Conservation (phyloP, 1,284 basidiomycete species). For the Ceratobasidium sp. region DNA sequence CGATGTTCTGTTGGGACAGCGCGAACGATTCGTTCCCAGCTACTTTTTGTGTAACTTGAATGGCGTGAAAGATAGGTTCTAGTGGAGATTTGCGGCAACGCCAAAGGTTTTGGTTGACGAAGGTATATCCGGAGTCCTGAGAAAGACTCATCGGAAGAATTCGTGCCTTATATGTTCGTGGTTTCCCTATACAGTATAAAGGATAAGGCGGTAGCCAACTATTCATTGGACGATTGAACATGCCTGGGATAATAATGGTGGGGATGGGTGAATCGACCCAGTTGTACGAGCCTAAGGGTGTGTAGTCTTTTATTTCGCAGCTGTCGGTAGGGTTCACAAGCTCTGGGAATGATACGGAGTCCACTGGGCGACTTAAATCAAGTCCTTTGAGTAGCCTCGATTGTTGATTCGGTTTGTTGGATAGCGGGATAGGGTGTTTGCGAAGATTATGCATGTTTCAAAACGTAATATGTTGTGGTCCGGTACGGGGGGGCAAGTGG, state of each 20-base stretch:
- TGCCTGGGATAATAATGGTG: slow-evolving; percentile 35
- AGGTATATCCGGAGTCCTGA: background rate
- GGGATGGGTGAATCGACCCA: slow-evolving; percentile 37
- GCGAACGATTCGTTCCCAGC: background rate
- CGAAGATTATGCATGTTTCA: no score
- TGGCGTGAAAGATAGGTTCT: slow-evolving; percentile 9
- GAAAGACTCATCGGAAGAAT: background rate
- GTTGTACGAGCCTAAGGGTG: slow-evolving; percentile 34
- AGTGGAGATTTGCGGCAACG: slow-evolving; percentile 19
- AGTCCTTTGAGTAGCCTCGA: no score
- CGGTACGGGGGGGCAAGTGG: no score
- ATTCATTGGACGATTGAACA: background rate
- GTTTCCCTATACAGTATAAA: background rate
- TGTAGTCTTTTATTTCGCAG: slow-evolving; percentile 20
- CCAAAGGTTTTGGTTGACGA: slow-evolving; percentile 13
- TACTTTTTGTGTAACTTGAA: background rate
- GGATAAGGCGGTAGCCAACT: no score
- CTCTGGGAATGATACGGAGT: no score
- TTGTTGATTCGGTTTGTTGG: no score
- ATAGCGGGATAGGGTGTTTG: no score
- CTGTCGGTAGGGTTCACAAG: no score
- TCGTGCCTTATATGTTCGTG: background rate
- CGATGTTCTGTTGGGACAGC: slow-evolving; percentile 24
- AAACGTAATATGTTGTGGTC: no score
- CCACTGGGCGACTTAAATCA: no score